A percentile compares a stretch with the other conserved stretches of the same genome.
phyloP scores from a whole-genome alignment of 164 flowering plant species.

The Magnolia kwangsiensis region DNA sequence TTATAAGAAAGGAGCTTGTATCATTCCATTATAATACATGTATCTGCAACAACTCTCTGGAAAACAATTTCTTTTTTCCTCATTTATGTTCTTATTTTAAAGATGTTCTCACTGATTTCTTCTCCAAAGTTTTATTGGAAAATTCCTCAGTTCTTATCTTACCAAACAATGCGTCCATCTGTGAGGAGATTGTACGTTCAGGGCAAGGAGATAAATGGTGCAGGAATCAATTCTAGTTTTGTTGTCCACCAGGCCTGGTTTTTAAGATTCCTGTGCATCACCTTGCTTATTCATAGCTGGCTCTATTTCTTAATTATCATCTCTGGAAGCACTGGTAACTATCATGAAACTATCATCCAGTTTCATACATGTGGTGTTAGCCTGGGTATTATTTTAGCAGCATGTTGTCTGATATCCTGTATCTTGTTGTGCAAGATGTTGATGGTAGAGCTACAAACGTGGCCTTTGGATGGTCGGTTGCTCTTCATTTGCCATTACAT shows the following conservation, averaged over 20 bases:
- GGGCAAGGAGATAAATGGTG: constrained; percentile 89
- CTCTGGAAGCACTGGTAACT: neutral
- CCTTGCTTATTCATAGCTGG: neutral
- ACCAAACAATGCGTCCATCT: too few species aligned
- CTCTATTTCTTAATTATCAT: neutral
- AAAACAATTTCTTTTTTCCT: constrained; percentile 4
- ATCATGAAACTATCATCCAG: neutral
- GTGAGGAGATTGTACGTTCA: too few species aligned
- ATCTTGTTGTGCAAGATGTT: constrained; percentile 55
- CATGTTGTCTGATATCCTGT: too few species aligned
- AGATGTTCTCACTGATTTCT: too few species aligned
- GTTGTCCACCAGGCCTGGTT: constrained; percentile 75
- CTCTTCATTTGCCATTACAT: constrained; percentile 92
- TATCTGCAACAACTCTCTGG: constrained; percentile 14
- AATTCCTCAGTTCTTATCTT: too few species aligned
- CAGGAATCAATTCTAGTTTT: constrained; percentile 96
- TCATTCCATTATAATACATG: constrained; percentile 14
- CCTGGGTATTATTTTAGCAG: neutral
- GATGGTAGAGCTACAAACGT: constrained; percentile 95
- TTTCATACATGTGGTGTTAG: neutral
- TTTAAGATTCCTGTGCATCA: neutral
- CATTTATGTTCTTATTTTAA: too few species aligned
- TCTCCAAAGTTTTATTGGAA: too few species aligned
- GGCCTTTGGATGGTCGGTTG: constrained; percentile 94
- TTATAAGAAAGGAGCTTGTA: constrained; percentile 17